phyloP scores from a whole-genome alignment of 176 grass and related monocot species.

The Lolium rigidum region DNA sequence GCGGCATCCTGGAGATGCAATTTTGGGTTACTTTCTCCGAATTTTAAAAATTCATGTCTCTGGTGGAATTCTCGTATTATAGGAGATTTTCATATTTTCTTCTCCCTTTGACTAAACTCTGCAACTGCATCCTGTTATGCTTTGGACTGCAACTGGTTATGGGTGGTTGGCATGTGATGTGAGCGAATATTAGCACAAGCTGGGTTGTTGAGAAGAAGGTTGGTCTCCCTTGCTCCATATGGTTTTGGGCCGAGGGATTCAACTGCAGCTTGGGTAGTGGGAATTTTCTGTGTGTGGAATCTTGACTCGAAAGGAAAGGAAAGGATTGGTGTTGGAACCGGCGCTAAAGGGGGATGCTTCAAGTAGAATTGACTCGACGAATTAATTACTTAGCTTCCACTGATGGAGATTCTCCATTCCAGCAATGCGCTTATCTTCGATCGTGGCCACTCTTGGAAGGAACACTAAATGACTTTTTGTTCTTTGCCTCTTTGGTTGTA shows the following conservation, averaged over 20 bases:
- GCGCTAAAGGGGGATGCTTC: conserved; percentile 25
- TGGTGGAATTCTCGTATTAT: background rate
- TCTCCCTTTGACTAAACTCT: background rate
- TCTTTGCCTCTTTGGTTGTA: background rate
- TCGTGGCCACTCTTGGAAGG: background rate
- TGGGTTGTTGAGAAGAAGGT: conserved; percentile 24
- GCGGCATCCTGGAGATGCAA: background rate
- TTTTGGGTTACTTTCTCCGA: background rate
- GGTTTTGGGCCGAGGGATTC: conserved; percentile 27
- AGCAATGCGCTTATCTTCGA: background rate
- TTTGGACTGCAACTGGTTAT: conserved; percentile 26
- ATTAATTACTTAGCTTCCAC: conserved; percentile 12
- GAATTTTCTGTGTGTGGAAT: conserved; percentile 40
- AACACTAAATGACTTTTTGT: background rate
- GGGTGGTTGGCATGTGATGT: conserved; percentile 45
- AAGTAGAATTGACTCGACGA: conserved; percentile 26
- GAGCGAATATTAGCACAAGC: conserved; percentile 23
- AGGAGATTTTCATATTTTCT: background rate
- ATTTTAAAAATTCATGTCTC: background rate
- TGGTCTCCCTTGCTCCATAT: background rate
- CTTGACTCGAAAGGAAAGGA: conserved; percentile 52
- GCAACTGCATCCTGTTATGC: background rate
- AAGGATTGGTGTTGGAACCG: conserved; percentile 33
- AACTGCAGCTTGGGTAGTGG: conserved; percentile 31
- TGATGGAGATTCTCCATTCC: conserved; percentile 9